These are phyloP conservation scores for Suhomyces anneliseae DNA, from an alignment of 1,139 yeast genomes.

Conservation along the genomic window DNA sequence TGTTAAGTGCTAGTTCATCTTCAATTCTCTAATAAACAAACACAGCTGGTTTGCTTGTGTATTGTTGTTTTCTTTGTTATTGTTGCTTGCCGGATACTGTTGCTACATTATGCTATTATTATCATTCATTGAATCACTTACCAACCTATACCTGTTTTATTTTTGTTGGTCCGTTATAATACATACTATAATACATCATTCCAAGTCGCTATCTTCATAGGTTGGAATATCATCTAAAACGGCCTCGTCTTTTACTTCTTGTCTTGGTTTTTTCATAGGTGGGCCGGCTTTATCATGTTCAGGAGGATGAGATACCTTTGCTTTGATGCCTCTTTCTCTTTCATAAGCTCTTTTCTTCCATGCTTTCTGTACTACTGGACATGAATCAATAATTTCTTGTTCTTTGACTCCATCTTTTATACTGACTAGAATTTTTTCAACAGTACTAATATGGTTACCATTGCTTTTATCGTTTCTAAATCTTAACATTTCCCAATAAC, in stretches of 20 bases:
- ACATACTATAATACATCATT: not conserved
- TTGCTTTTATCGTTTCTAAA: conserved; percentile 90
- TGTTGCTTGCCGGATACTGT: too few relatives aligned
- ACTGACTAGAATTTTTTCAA: conserved; percentile 76
- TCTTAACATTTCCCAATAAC: conserved; percentile 80
- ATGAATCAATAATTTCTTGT: conserved; percentile 61
- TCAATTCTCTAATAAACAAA: too few relatives aligned
- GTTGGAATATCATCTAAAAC: conserved; percentile 38
- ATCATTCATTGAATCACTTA: not conserved
- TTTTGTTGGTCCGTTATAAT: not conserved
- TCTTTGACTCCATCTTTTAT: conserved; percentile 84
- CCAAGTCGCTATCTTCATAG: conserved; percentile 46
- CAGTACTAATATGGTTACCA: conserved; percentile 82
- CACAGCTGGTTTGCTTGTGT: too few relatives aligned
- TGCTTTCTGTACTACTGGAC: conserved; percentile 33
- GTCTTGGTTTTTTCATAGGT: conserved; percentile 17
- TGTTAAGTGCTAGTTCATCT: too few relatives aligned
- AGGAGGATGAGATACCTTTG: not conserved
- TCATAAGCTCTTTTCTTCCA: conserved; percentile 41
- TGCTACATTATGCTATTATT: not conserved
- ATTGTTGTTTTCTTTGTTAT: too few relatives aligned
- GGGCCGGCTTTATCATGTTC: conserved; percentile 4
- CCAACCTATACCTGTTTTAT: not conserved
- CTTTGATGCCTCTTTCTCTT: conserved; percentile 17
- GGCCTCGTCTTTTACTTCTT: conserved; percentile 20